Percentiles rank a stretch among this genome's conserved stretches.
Conservation (phyloP, 148 eudicot genomes). For the Rhododendron henanense region DNA sequence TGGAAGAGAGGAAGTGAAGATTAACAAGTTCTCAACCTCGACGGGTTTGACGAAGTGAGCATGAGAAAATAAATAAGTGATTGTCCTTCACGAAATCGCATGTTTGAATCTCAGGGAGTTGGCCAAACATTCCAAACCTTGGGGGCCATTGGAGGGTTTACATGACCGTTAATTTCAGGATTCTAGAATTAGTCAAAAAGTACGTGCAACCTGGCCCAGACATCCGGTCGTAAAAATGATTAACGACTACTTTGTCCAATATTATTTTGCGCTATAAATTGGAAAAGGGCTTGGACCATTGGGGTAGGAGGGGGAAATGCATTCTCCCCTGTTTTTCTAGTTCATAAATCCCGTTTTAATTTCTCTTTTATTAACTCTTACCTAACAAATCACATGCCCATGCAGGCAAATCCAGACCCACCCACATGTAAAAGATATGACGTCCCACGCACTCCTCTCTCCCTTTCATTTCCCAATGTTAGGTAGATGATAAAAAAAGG, state of each 20-base stretch:
- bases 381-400: constrained; percentile 63
- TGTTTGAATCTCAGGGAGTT: neutral
- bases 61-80: too few relatives aligned
- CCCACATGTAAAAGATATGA: constrained; percentile 33
- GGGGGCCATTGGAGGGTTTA: neutral
- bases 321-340: neutral
- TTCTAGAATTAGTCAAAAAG: too few relatives aligned
- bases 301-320: neutral
- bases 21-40: too few relatives aligned
- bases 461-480: neutral
- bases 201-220: too few relatives aligned
- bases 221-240: too few relatives aligned
- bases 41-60: too few relatives aligned
- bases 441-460: neutral
- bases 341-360: neutral
- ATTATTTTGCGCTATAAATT: neutral
- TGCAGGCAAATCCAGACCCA: constrained; percentile 36
- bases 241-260: too few relatives aligned
- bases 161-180: too few relatives aligned
- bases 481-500: too few relatives aligned
- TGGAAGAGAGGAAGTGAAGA: too few relatives aligned
- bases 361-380: neutral
- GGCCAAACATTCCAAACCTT: too few relatives aligned
- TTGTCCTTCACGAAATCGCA: too few relatives aligned
- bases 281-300: neutral